Evolutionary conservation across 371 early-diverging fungal species (phyloP).

Genomic region (Mucor saturninus): DNA sequence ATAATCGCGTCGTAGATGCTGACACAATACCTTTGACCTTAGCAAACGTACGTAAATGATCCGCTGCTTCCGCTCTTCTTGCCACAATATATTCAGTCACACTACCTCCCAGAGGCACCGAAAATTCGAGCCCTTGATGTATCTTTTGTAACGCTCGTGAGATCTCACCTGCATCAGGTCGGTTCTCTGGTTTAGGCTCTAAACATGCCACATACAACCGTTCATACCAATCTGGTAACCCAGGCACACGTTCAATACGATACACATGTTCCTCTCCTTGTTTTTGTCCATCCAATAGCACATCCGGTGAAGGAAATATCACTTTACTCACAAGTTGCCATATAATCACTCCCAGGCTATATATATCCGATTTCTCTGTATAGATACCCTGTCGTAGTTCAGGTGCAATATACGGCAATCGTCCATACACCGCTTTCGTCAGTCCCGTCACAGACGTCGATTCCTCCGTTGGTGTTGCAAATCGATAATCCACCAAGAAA

Average conservation of each 20-base stretch:
- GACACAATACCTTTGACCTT: constrained; percentile 44
- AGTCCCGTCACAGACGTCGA: constrained; percentile 48
- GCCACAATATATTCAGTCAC: constrained; percentile 49
- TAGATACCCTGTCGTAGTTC: constrained; percentile 51
- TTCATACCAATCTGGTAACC: constrained; percentile 50
- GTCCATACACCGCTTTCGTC: constrained; percentile 53
- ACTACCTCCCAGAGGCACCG: constrained; percentile 40
- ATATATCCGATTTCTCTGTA: constrained; percentile 55
- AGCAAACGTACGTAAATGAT: constrained; percentile 43
- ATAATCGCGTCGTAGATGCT: constrained; percentile 45
- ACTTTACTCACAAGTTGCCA: constrained; percentile 59
- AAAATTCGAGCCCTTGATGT: constrained; percentile 38
- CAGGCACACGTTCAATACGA: constrained; percentile 47
- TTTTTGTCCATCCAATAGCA: constrained; percentile 31
- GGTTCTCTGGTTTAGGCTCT: constrained; percentile 46
- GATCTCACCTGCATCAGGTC: constrained; percentile 44
- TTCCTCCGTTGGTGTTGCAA: constrained; percentile 46
- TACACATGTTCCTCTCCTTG: constrained; percentile 46
- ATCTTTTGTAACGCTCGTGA: constrained; percentile 40
- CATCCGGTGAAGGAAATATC: constrained; percentile 53
- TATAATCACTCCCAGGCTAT: constrained; percentile 49
- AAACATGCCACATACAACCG: constrained; percentile 43
- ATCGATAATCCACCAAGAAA: constrained; percentile 56
- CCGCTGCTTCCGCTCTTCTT: constrained; percentile 46
- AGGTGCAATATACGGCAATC: constrained; percentile 54